These are phyloP conservation scores for Simplicillium aogashimaense DNA, from an alignment of 2,329 filamentous ascomycete genomes.

Conservation along the genomic window DNA sequence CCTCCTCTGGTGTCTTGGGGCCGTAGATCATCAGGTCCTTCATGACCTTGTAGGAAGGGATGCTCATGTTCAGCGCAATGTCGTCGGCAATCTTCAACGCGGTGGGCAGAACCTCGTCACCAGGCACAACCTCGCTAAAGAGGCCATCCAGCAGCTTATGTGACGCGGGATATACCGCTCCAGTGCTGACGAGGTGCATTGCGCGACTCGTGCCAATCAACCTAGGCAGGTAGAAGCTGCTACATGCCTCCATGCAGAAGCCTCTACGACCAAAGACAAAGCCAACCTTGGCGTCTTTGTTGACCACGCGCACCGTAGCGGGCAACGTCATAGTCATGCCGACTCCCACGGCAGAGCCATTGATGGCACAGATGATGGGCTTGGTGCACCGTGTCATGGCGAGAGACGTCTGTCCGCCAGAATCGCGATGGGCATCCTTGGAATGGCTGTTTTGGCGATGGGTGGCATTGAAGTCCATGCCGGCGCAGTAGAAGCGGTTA, in stretches of 20 bases:
- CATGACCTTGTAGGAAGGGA: slow-evolving; percentile 55
- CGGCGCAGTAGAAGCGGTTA: slow-evolving; percentile 46
- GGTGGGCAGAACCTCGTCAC: slow-evolving; percentile 50
- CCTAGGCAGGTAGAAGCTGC: slow-evolving; percentile 61
- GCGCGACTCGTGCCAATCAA: slow-evolving; percentile 56
- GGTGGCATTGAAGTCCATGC: slow-evolving; percentile 40
- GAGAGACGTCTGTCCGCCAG: slow-evolving; percentile 42
- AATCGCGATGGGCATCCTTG: slow-evolving; percentile 29
- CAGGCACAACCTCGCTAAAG: slow-evolving; percentile 55
- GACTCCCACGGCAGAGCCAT: slow-evolving; percentile 49
- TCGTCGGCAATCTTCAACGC: slow-evolving; percentile 59
- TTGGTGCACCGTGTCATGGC: slow-evolving; percentile 48
- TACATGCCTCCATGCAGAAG: slow-evolving; percentile 62
- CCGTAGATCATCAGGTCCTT: slow-evolving; percentile 60
- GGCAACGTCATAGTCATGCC: slow-evolving; percentile 54
- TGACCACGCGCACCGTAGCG: slow-evolving; percentile 42
- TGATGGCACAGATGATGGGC: slow-evolving; percentile 48
- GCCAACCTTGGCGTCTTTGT: slow-evolving; percentile 53
- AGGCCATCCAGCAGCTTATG: slow-evolving; percentile 45
- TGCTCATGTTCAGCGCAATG: slow-evolving; percentile 55
- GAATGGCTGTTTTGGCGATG: slow-evolving; percentile 13
- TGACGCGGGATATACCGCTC: slow-evolving; percentile 43
- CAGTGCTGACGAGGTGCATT: slow-evolving; percentile 57
- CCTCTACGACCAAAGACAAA: slow-evolving; percentile 66
- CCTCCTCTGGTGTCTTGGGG: slow-evolving; percentile 51